phyloP scores from a whole-genome alignment of 2,329 filamentous ascomycete species.

The Aspergillus costaricaensis region DNA sequence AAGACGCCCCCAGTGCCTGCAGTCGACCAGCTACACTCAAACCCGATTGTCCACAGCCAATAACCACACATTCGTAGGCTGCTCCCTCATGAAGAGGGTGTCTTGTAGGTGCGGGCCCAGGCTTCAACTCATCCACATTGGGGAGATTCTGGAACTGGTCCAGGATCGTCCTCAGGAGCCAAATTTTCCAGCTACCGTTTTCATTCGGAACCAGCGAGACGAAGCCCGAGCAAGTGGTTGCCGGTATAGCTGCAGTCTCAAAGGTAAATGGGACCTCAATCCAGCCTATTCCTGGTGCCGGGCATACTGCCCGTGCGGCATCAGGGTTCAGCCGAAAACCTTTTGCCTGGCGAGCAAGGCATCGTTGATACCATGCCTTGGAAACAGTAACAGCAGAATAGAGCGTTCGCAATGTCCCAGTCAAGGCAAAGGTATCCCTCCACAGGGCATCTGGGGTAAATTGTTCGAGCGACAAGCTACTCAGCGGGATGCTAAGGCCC shows the following conservation, averaged over 20 bases:
- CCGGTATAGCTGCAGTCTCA: not conserved
- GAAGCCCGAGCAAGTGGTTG: not conserved
- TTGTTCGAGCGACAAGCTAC: not conserved
- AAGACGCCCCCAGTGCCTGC: constrained; percentile 45
- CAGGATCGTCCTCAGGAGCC: not conserved
- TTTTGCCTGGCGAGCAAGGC: not conserved
- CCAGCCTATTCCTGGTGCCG: not conserved
- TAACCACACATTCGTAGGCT: constrained; percentile 23
- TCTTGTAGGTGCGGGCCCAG: not conserved
- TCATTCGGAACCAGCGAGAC: not conserved
- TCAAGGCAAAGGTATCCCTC: not conserved
- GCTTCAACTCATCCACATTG: not conserved
- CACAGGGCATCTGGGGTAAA: not conserved
- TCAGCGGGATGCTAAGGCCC: not conserved
- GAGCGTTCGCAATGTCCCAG: not conserved
- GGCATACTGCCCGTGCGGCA: not conserved
- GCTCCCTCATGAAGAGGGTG: not conserved
- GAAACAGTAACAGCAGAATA: not conserved
- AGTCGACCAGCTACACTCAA: constrained; percentile 47
- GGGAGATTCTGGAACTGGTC: not conserved
- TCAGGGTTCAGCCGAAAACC: not conserved
- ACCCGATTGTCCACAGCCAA: constrained; percentile 50
- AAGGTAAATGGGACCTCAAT: not conserved
- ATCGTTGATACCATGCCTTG: not conserved
- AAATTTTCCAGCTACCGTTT: not conserved